Conservation (phyloP, 768 basidiomycete genomes). For the Mycena venus region DNA sequence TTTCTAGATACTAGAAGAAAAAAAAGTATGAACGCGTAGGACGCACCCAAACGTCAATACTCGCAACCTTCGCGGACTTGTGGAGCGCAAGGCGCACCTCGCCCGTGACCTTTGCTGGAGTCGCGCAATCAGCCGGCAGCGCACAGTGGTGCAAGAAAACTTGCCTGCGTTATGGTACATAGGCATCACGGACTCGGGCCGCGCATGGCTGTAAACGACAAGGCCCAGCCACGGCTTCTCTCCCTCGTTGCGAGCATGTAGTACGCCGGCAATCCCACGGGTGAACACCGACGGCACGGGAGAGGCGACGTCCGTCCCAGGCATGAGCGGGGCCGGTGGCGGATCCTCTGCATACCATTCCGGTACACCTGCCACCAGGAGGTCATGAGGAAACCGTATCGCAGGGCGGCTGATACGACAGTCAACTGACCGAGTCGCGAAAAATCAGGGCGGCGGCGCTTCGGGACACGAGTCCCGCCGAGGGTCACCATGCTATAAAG, state of each 20-base stretch:
- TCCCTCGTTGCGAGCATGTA: constrained; percentile 12
- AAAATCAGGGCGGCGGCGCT: constrained; percentile 22
- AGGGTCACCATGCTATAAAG: constrained; percentile 26
- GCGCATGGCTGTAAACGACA: constrained; percentile 22
- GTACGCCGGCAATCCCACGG: not conserved
- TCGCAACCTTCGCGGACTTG: not conserved
- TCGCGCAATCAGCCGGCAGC: not conserved
- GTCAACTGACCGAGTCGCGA: constrained; percentile 10
- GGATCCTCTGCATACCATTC: constrained; percentile 25
- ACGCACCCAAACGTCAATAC: constrained; percentile 18
- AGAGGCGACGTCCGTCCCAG: constrained; percentile 7
- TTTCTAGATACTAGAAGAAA: not conserved
- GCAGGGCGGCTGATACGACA: no score
- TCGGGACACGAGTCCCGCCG: constrained; percentile 22
- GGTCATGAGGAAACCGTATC: not conserved
- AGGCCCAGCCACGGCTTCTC: constrained; percentile 18
- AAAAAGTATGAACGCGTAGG: not conserved
- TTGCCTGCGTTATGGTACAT: constrained; percentile 11
- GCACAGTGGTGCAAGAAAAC: not conserved
- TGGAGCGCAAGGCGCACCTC: constrained; percentile 11
- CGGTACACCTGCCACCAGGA: not conserved
- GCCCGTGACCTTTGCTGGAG: constrained; percentile 10
- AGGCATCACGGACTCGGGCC: not conserved
- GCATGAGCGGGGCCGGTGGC: constrained; percentile 16
- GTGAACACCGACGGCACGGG: not conserved